These are phyloP conservation scores for Aurantiochytrium sp. DNA, from an alignment of 108 stramenopile genomes.

Conservation along the genomic window DNA sequence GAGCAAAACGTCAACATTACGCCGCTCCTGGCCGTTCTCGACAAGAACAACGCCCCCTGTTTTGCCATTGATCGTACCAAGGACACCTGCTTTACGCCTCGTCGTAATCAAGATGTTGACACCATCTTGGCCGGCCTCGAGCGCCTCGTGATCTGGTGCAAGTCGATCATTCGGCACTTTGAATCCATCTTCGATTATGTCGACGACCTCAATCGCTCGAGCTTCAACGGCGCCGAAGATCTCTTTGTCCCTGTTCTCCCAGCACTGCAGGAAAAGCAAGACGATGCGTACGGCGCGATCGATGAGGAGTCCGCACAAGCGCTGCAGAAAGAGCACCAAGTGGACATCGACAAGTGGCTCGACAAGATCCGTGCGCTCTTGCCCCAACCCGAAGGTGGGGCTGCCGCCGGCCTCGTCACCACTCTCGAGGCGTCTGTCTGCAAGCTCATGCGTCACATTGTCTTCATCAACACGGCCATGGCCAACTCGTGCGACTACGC, in stretches of 20 bases:
- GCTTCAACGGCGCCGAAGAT: not conserved
- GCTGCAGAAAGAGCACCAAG: not conserved
- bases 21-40: not conserved
- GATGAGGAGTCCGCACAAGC: not conserved
- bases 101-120: not conserved
- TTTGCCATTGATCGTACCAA: slow-evolving; percentile 15
- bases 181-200: not conserved
- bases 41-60: not conserved
- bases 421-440: not conserved
- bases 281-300: not conserved
- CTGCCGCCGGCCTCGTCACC: not conserved
- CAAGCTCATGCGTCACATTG: not conserved
- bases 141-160: not conserved
- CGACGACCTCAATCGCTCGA: not conserved
- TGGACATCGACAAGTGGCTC: not conserved
- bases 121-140: not conserved
- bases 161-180: not conserved
- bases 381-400: not conserved
- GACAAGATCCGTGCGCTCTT: not conserved
- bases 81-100: not conserved
- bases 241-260: not conserved
- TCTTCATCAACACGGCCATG: not conserved
- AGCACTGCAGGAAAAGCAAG: not conserved
- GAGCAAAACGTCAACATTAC: not conserved
- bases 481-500: not conserved